Percentiles rank a stretch among this genome's conserved stretches.
phyloP scores from a whole-genome alignment of 2,329 filamentous ascomycete species.

The Metarhizium robertsii region DNA sequence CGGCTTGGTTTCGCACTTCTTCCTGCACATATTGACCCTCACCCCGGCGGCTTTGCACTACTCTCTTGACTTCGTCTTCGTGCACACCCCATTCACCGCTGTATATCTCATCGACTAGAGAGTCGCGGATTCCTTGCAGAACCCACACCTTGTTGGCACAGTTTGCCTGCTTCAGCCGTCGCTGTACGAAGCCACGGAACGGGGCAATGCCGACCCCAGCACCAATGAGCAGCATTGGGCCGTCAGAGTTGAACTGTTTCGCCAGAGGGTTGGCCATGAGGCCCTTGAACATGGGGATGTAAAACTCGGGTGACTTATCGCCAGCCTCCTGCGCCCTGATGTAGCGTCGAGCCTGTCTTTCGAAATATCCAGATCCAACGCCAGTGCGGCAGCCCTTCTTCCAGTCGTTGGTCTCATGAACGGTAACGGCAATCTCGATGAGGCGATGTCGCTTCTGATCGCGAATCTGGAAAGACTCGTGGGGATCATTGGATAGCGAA shows the following conservation, averaged over 20 bases:
- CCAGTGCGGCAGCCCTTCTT: slow-evolving; percentile 63
- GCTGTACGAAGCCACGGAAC: slow-evolving; percentile 95
- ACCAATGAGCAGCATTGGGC: slow-evolving; percentile 94
- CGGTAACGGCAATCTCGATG: slow-evolving; percentile 92
- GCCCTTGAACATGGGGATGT: slow-evolving; percentile 95
- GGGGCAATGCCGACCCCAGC: slow-evolving; percentile 95
- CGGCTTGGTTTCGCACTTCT: slow-evolving; percentile 81
- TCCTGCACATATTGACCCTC: slow-evolving; percentile 93
- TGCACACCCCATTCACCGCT: slow-evolving; percentile 93
- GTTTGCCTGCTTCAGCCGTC: slow-evolving; percentile 85
- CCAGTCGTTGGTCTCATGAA: slow-evolving; percentile 83
- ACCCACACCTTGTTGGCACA: slow-evolving; percentile 98
- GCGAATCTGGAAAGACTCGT: slow-evolving; percentile 59
- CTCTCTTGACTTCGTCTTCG: slow-evolving; percentile 75
- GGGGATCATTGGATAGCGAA: slow-evolving; percentile 92
- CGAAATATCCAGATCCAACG: slow-evolving; percentile 87
- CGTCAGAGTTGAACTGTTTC: slow-evolving; percentile 83
- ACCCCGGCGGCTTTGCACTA: slow-evolving; percentile 66
- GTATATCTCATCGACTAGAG: slow-evolving; percentile 90
- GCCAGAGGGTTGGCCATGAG: slow-evolving; percentile 96
- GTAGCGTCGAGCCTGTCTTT: slow-evolving; percentile 68
- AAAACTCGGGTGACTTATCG: slow-evolving; percentile 49
- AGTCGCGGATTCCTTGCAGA: slow-evolving; percentile 88
- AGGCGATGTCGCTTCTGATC: slow-evolving; percentile 66
- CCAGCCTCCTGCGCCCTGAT: slow-evolving; percentile 58